These are phyloP conservation scores for Calophaca sinica DNA, from an alignment of 306 rosid genomes.

Conservation along the genomic window DNA sequence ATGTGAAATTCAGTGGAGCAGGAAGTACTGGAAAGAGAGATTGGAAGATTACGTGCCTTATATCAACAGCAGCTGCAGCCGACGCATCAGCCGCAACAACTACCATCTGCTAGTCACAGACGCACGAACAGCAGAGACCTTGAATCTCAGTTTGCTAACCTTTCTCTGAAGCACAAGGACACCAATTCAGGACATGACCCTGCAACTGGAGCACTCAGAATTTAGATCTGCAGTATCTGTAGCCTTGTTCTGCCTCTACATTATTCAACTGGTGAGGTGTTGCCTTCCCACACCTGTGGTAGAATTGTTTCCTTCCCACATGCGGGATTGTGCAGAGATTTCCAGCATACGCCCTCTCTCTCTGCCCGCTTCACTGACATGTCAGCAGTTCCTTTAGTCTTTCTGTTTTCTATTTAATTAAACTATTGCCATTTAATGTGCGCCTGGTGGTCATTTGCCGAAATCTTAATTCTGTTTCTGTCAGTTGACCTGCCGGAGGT, in stretches of 20 bases:
- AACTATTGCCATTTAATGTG: conserved; percentile 59
- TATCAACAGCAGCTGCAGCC: conserved; percentile 77
- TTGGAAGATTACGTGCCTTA: conserved; percentile 81
- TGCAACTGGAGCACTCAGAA: conserved; percentile 71
- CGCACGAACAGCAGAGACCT: conserved; percentile 93
- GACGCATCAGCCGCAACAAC: conserved; percentile 61
- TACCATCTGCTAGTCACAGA: conserved; percentile 77
- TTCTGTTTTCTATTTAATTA: conserved; percentile 52
- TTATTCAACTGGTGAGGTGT: conserved; percentile 34
- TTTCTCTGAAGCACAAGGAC: conserved; percentile 87
- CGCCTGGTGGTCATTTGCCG: conserved; percentile 86
- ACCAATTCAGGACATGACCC: conserved; percentile 76
- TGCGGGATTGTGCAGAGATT: conserved; percentile 71
- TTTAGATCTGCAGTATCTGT: conserved; percentile 56
- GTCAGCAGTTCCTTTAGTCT: conserved; percentile 50
- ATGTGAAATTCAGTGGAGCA: conserved; percentile 88
- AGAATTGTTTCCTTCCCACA: conserved; percentile 49
- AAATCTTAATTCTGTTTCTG: conserved; percentile 60
- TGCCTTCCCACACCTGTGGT: conserved; percentile 47
- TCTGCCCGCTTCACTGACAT: conserved; percentile 57
- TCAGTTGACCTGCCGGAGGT: conserved; percentile 84
- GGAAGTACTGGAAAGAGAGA: conserved; percentile 98
- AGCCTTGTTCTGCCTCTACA: conserved; percentile 53
- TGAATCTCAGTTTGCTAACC: conserved; percentile 86
- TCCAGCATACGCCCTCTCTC: conserved; percentile 55